Base-by-base conservation (phyloP, 768 basidiomycete genomes). In the Collybia nuda region DNA sequence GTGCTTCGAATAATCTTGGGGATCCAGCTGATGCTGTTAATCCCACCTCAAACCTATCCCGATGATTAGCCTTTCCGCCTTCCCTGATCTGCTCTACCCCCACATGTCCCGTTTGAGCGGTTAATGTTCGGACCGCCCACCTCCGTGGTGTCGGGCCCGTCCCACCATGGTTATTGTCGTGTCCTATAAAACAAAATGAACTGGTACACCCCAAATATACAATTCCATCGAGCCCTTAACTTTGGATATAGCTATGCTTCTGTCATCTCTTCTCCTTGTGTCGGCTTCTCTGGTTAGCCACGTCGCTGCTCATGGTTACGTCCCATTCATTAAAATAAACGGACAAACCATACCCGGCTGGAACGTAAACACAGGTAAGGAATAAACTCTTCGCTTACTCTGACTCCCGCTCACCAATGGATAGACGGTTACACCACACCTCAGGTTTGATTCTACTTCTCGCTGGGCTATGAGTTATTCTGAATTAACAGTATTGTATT, bases 301-400 rank as follows among this genome's bases (percentile, higher is more conserved):
- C 17, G 68, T 62, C 18, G 58, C 62, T 7, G 70, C 68, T 32
- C 68, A 70, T 50, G 70, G 70, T 5, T 71, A 70, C 41, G 68
- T 71, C 7, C 68, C 70, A 8, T 61, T 55, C 19, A 56, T 71
- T 29, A 63, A 58, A 50, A 71, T 71, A 19, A 64, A 64, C 38
- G 62, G 63, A 6, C 56, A 67, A 48, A 60, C 57, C 37, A 61
- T 71, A 44, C 56, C 62, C 7, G 70, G 70, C n/a, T 72, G 70
- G 69, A 63, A 72, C 41, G 57, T 69, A 14, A 60, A 23, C 38
- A 70, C 55, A 52, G 67, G 68, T 63, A 22, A 18, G 58, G 3
- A 14, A 6, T 32, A 14, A 32, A 32, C 32, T 11, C 24, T 32
- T 32, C 6, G 12, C 14, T 32, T 3, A 32, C 32, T 3, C 7